Evolutionary conservation across 306 rosid species (phyloP), one percentile per base, ranked within the genome.

Genomic region (Ziziphus jujuba): DNA sequence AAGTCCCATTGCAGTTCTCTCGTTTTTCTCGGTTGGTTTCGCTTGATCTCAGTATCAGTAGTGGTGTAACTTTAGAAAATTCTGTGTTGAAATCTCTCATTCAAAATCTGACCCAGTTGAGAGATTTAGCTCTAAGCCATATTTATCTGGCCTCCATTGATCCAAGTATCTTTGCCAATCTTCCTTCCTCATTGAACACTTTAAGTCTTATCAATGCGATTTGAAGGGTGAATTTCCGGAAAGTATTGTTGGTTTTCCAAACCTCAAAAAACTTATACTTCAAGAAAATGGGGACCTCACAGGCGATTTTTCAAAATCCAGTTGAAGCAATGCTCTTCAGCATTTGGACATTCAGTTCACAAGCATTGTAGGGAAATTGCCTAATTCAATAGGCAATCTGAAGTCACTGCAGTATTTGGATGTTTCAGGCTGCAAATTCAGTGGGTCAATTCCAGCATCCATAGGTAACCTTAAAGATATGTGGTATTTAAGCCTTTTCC

Each of bases 1-100:
- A 35, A 35, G 28, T 67, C 36, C 72, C 72, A 20, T 22, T 2
- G 12, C 52, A 38, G 35, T 21, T 67, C 17, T 54, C 72, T 11
- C 8, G 9, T 4, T 33, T 67, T 25, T 55, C 50, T 17, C 13
- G 56, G 10, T 17, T 55, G 40, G 36, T 35, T 13, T 14, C 50
- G 12, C 61, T 67, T 20, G 55, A 67, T 40, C 20, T 16, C 9
- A 4, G 55, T 50, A 16, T 50, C 20, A 50, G 22, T 50, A 7
- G n/a, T n/a, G n/a, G 22, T 50, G 55, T 50, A 2, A 50, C 55
- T 5, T 4, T 50, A 13, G 55, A 50, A 50, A 17, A 9, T n/a
- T 20, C 55, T 16, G 55, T 50, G 16, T 50, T n/a, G 55, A 50
- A 16, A 50, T 4, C 9, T 50, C 22, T 50, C 22, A n/a, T 50